Conservation (phyloP, 1,284 basidiomycete species). For the Pseudozyma tsukubaensis region DNA sequence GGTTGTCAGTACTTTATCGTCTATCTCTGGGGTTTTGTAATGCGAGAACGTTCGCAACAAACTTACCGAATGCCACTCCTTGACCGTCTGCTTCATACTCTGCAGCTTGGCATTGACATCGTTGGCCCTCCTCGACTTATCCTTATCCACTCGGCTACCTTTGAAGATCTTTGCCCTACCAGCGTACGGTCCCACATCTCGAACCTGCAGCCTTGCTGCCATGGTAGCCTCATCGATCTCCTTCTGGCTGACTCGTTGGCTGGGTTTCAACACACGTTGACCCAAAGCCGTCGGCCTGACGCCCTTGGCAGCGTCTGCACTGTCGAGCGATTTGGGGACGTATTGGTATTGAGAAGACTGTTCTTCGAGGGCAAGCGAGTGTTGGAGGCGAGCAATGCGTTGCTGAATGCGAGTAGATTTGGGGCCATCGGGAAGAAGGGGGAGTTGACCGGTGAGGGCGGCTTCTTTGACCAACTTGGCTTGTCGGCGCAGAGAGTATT, state of each 20-base stretch:
- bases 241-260: slow-evolving; percentile 6
- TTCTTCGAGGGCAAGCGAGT: slow-evolving; percentile 29
- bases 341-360: slow-evolving; percentile 26
- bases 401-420: slow-evolving; percentile 21
- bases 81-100: slow-evolving; percentile 41
- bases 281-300: slow-evolving; percentile 6
- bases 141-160: slow-evolving; percentile 49
- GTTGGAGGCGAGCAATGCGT: slow-evolving; percentile 26
- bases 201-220: slow-evolving; percentile 23
- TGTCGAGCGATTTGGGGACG: slow-evolving; percentile 3
- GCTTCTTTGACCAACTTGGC: slow-evolving; percentile 49
- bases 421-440: slow-evolving; percentile 25
- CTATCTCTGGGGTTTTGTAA: too few species aligned
- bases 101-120: slow-evolving; percentile 31
- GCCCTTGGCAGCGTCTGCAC: not conserved
- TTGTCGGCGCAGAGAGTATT: slow-evolving; percentile 54
- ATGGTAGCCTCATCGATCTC: slow-evolving; percentile 27
- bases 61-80: slow-evolving; percentile 52
- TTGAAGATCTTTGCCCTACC: slow-evolving; percentile 57
- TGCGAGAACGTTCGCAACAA: not conserved
- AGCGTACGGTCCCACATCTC: slow-evolving; percentile 48
- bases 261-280: slow-evolving; percentile 16
- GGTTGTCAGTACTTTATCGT: too few species aligned
- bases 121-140: slow-evolving; percentile 14
- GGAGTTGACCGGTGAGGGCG: slow-evolving; percentile 15